A percentile compares a stretch with the other conserved stretches of the same genome.
phyloP scores from a whole-genome alignment of 345 rosid genomes.

The Pseudoturritis turrita region DNA sequence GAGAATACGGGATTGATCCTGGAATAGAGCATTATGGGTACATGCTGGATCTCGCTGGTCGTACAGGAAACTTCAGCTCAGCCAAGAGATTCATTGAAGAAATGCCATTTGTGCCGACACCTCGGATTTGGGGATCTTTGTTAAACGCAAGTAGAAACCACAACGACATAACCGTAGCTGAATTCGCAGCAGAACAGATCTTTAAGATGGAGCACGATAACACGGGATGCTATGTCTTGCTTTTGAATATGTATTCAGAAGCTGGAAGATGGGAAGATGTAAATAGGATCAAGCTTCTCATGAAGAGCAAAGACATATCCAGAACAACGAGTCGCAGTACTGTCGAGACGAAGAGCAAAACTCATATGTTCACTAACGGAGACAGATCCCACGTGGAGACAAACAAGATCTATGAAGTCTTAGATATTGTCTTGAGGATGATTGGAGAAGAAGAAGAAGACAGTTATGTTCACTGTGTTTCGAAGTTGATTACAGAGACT shows the following conservation, averaged over 20 bases:
- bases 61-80: slow-evolving; percentile 43
- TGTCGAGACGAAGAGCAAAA: slow-evolving; percentile 38
- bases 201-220: slow-evolving; percentile 52
- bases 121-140: slow-evolving; percentile 79
- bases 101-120: slow-evolving; percentile 54
- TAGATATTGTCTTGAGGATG: slow-evolving; percentile 41
- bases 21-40: slow-evolving; percentile 72
- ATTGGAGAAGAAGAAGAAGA: slow-evolving; percentile 36
- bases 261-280: slow-evolving; percentile 72
- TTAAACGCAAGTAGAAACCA: slow-evolving; percentile 63
- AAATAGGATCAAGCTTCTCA: slow-evolving; percentile 42
- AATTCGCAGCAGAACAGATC: slow-evolving; percentile 48
- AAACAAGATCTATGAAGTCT: slow-evolving; percentile 42
- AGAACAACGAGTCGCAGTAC: slow-evolving; percentile 41
- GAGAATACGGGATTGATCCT: slow-evolving; percentile 56
- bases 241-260: slow-evolving; percentile 71
- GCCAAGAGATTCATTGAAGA: slow-evolving; percentile 54
- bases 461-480: slow-evolving; percentile 19
- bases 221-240: slow-evolving; percentile 69
- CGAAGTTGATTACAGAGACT: slow-evolving; percentile 39
- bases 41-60: slow-evolving; percentile 77
- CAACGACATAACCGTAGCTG: slow-evolving; percentile 47
- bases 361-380: slow-evolving; percentile 44
- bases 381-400: slow-evolving; percentile 38
- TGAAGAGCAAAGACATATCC: slow-evolving; percentile 50